These are phyloP conservation scores for Cryptococcus sp. DNA, from an alignment of 1,284 basidiomycete species.

Conservation along the genomic window DNA sequence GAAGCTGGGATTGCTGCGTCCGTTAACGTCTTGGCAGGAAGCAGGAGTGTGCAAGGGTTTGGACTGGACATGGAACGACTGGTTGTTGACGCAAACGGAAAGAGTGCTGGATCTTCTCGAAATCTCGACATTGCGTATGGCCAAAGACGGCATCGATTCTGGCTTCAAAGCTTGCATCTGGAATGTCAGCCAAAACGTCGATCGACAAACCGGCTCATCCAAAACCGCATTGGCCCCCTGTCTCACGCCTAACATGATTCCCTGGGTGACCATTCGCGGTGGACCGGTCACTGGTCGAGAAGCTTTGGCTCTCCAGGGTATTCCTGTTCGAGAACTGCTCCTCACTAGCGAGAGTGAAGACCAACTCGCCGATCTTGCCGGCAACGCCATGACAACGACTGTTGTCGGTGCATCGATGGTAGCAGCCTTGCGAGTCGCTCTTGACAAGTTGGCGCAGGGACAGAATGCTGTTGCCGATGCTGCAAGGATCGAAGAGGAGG, in stretches of 20 bases:
- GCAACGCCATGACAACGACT: slow-evolving; percentile 96
- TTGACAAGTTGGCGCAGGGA: slow-evolving; percentile 66
- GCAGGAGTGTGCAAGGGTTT: slow-evolving; percentile 83
- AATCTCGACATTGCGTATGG: slow-evolving; percentile 79
- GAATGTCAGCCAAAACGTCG: slow-evolving; percentile 98
- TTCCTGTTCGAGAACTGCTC: slow-evolving; percentile 86
- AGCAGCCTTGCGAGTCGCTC: slow-evolving; percentile 71
- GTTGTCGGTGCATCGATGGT: slow-evolving; percentile 90
- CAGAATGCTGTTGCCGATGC: slow-evolving; percentile 56
- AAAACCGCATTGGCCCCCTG: slow-evolving; percentile 85
- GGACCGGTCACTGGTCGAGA: slow-evolving; percentile 95
- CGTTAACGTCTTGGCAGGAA: slow-evolving; percentile 91
- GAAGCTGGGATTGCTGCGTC: slow-evolving; percentile 75
- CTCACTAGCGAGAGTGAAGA: slow-evolving; percentile 91
- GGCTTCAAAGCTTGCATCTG: slow-evolving; percentile 91
- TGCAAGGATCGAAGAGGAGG: slow-evolving; percentile 53
- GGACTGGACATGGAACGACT: slow-evolving; percentile 92
- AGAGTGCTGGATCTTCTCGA: slow-evolving; percentile 94
- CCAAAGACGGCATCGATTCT: slow-evolving; percentile 76
- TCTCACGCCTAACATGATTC: slow-evolving; percentile 93
- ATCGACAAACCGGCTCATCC: slow-evolving; percentile 78
- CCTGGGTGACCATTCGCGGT: slow-evolving; percentile 91
- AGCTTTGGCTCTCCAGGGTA: slow-evolving; percentile 87
- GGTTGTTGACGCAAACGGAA: slow-evolving; percentile 87
- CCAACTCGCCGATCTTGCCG: slow-evolving; percentile 89